Percentiles rank a stretch among this genome's conserved stretches.
Conservation (phyloP, 1,284 basidiomycete species). For the Melampsora allii-populina region DNA sequence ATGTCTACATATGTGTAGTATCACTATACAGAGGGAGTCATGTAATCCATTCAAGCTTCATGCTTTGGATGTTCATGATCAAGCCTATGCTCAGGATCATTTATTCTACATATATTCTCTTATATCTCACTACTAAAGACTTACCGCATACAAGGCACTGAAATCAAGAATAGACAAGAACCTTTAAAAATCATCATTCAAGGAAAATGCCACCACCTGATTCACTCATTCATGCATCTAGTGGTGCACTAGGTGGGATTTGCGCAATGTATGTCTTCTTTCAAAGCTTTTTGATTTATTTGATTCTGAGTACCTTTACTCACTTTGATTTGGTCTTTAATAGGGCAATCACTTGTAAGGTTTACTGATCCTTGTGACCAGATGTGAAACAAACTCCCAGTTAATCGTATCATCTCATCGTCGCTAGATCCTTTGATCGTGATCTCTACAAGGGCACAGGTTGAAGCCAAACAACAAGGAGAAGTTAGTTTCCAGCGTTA, state of each 20-base stretch:
- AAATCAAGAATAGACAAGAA: no score
- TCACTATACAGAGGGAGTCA: no score
- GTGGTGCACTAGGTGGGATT: constrained; percentile 86
- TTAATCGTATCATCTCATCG: constrained; percentile 44
- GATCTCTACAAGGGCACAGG: constrained; percentile 87
- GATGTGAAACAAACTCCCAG: background rate
- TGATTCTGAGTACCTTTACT: background rate
- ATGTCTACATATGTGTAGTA: no score
- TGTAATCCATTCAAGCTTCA: background rate
- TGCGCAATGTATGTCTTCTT: constrained; percentile 70
- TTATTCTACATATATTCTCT: no score
- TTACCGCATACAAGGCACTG: no score
- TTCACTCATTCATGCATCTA: constrained; percentile 80
- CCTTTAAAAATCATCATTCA: background rate
- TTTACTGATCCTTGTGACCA: background rate
- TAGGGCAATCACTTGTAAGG: constrained; percentile 33
- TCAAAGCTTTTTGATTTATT: constrained; percentile 18
- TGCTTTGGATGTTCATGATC: background rate
- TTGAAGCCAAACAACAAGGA: constrained; percentile 69
- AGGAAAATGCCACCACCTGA: constrained; percentile 56
- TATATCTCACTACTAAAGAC: no score
- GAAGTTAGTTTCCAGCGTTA: constrained; percentile 57
- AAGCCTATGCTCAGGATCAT: background rate
- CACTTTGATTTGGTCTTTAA: constrained; percentile 32
- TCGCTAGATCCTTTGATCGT: constrained; percentile 76